Evolutionary conservation across 345 rosid species (phyloP), one percentile per base, ranked within the genome.

Genomic region (Orychophragmus violaceus): DNA sequence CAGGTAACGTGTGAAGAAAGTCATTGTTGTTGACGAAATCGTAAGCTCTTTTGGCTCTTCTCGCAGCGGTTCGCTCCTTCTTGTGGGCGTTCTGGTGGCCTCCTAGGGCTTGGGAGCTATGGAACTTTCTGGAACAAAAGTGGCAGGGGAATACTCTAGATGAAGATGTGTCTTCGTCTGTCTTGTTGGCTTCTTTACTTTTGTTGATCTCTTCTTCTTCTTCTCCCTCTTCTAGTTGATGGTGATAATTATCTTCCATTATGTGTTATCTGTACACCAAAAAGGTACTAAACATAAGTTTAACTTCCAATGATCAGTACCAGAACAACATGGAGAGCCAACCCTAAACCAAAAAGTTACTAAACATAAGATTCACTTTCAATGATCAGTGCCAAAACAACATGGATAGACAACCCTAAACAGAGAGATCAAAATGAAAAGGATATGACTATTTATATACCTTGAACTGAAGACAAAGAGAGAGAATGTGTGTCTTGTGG

Each of bases 51-150:
- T 82, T 86, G 22, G 87, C 88, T 64, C 82, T 92, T 70, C 95
- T 80, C 0, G 88, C 91, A 6, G 89, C 86, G 5, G 66, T 80
- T 69, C 98, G 79, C 66, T 92, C 98, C 57, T 82, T 89, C 90
- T 87, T 92, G 82, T 92, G 96, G 12, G 98, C 97, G 30, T 92
- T 92, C 52, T 92, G 98, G 72, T 92, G 98, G 18, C 98, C 98
- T 12, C 97, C 98, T 17, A 92, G 66, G 4, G 98, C 98, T 72
- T 92, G 98, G 16, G 98, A 92, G 49, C 91, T 93, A 74, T 83
- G 79, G 69, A 92, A 92, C 62, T 89, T 82, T 76, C 95, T 79
- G 3, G 98, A 82, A 64, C 97, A 92, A 70, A 86, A 92, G 17
- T 82, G 71, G 50, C 97, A 92, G 2, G 95, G 82, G 58, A 87